These are phyloP conservation scores for Pulicaria dysenterica DNA, from an alignment of 129 eudicot genomes.

Conservation along the genomic window DNA sequence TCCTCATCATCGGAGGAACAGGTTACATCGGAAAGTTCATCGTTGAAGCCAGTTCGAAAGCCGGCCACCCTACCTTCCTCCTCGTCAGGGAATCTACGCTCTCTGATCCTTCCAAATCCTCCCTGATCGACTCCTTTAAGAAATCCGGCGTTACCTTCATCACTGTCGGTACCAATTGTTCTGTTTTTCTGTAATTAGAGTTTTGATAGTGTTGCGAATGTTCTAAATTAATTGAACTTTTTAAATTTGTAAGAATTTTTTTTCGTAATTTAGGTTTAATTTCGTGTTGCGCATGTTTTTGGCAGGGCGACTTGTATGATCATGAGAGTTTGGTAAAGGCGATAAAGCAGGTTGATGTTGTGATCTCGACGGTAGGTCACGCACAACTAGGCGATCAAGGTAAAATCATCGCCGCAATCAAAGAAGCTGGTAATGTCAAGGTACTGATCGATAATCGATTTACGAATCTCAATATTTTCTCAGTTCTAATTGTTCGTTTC, in stretches of 20 bases:
- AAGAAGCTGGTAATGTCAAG: constrained; percentile 56
- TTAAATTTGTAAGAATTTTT: too few relatives aligned
- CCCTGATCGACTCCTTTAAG: constrained; percentile 31
- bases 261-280: not conserved
- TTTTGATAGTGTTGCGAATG: not conserved
- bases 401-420: constrained; percentile 48
- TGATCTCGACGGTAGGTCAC: constrained; percentile 44
- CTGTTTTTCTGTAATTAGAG: not conserved
- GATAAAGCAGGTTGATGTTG: constrained; percentile 49
- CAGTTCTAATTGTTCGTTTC: not conserved
- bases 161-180: constrained; percentile 12
- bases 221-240: not conserved
- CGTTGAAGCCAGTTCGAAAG: constrained; percentile 41
- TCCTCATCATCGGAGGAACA: constrained; percentile 46
- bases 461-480: not conserved
- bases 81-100: constrained; percentile 43
- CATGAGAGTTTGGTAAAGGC: constrained; percentile 52
- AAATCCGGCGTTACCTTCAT: constrained; percentile 32
- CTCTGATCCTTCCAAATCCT: constrained; percentile 36
- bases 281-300: not conserved
- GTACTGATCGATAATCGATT: constrained; percentile 14
- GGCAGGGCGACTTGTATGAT: constrained; percentile 45
- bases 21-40: constrained; percentile 51
- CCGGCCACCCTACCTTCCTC: constrained; percentile 42
- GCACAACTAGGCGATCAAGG: constrained; percentile 39